Evolutionary conservation across 805 yeast genomes (phyloP), one percentile per base, ranked within the genome.

Genomic region (Metschnikowia noctiluminum): DNA sequence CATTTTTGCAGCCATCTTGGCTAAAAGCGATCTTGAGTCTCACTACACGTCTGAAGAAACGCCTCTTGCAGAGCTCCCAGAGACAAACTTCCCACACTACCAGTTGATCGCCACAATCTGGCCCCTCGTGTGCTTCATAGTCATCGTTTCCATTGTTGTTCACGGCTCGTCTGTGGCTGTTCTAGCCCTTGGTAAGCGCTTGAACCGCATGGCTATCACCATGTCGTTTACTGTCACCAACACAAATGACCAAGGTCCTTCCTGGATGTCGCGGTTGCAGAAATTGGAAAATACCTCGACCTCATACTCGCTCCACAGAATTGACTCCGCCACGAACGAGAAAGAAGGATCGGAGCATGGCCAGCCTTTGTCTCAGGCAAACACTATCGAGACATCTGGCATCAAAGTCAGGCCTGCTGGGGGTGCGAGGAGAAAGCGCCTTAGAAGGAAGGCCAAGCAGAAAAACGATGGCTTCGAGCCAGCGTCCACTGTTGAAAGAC

Each of bases 201-300:
- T 92, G 64, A 90, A 91, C 70, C 85, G 96, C 45, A 87, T 94
- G 84, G 89, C 96, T 1, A 81, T 92, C 59, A 87, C 97, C 1
- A 87, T 91, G 85, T 81, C 97, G 0, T 85, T 89, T 63, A 89
- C 96, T 16, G 63, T 69, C 32, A 65, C 71, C 2, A 68, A 66
- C 48, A 82, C 87, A 21, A 84, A 82, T 50, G 68, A 75, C 37
- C 71, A 77, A 55, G 77, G 78, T 16, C 75, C 84, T 7, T 73
- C 86, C 28, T 87, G 97, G 97, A 81, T 91, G 73, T 78, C 83
- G 46, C 82, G 97, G 65, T 76, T 92, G 57, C 97, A 96, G 31
- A 80, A 85, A 38, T 71, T 89, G 63, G 94, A 86, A 45, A 80
- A 78, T 46, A 70, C 74, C 12, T 87, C 90, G 7, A 79, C 91